A percentile compares a stretch with the other conserved stretches of the same genome.
phyloP scores from a whole-genome alignment of 257 asterid species.

The Anisodus tanguticus region DNA sequence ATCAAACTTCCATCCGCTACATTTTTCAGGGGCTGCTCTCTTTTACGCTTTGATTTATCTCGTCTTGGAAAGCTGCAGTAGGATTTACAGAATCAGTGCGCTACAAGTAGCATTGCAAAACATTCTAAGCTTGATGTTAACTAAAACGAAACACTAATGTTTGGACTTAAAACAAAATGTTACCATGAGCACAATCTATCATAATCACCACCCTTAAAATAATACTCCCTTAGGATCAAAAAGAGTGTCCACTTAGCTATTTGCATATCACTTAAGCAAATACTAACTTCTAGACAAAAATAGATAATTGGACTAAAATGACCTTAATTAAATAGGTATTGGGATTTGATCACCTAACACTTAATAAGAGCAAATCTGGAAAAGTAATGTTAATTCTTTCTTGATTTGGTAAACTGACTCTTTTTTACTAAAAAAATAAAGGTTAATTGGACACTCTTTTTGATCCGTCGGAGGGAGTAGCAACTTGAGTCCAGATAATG shows the following conservation, averaged over 20 bases:
- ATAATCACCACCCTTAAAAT: not conserved
- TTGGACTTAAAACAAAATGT: not conserved
- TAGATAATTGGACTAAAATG: too few species aligned
- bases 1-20: constrained; percentile 34
- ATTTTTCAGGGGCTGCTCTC: constrained; percentile 43
- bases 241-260: too few species aligned
- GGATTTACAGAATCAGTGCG: not conserved
- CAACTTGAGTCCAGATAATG: not conserved
- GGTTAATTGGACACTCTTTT: too few species aligned
- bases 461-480: too few species aligned
- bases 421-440: too few species aligned
- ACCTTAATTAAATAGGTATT: too few species aligned
- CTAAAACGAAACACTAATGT: not conserved
- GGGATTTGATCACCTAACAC: too few species aligned
- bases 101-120: not conserved
- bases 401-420: too few species aligned
- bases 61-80: constrained; percentile 51
- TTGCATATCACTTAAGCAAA: too few species aligned
- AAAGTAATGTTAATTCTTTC: too few species aligned
- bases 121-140: not conserved
- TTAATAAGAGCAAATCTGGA: too few species aligned
- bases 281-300: too few species aligned
- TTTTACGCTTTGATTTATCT: constrained; percentile 40
- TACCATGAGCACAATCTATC: not conserved
- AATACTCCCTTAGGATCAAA: not conserved